Base-by-base conservation (phyloP, 2,329 filamentous ascomycete species). In the Dothideomycetes sp. region DNA sequence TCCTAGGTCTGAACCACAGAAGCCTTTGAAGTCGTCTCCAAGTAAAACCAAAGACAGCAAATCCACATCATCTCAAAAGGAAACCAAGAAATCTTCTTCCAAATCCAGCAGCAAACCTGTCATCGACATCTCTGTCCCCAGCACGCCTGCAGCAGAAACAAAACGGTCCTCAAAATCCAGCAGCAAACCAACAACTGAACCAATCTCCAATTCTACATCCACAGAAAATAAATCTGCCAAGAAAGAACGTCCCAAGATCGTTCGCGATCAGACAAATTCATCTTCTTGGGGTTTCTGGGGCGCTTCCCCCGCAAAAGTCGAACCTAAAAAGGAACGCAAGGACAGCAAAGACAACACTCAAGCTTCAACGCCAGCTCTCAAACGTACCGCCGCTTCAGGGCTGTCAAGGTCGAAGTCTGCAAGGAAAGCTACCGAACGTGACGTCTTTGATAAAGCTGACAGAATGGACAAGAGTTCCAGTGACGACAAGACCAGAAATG, bases 241-340 rank as follows among this genome's bases (percentile, higher is more conserved):
- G 62, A 93, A 82, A 57, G 84, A 93, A 48, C 81, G 86, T 11
- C 67, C 82, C 19, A 85, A 81, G 54, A 76, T 87, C 48, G 83
- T 78, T 51, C 82, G 84, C 44, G 80, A 82, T 25, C 71, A 74
- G 44, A 33, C 29, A 7, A 71, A 70, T 24, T 63, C 62, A n/a
- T 69, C 59, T 16, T 60, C 74, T 10, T 91, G 86, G 85, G 81
- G 79, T 24, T 77, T 78, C 58, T 89, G 82, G 82, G 76, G 74
- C 13, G 71, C 77, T 12, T 66, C 72, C 33, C 58, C 57, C 48
- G 7, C 51, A 53, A 42, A 49, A 35, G 50, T 48, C n/a, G 45
- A 47, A 53, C 16, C 20, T 3, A 47, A 58, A 54, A 47, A 46
- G 47, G 19, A 50, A 48, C 28, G 51, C 56, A 70, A 71, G 49